Base-by-base conservation (phyloP, 2,329 filamentous ascomycete genomes). In the Zymoseptoria passerinii region DNA sequence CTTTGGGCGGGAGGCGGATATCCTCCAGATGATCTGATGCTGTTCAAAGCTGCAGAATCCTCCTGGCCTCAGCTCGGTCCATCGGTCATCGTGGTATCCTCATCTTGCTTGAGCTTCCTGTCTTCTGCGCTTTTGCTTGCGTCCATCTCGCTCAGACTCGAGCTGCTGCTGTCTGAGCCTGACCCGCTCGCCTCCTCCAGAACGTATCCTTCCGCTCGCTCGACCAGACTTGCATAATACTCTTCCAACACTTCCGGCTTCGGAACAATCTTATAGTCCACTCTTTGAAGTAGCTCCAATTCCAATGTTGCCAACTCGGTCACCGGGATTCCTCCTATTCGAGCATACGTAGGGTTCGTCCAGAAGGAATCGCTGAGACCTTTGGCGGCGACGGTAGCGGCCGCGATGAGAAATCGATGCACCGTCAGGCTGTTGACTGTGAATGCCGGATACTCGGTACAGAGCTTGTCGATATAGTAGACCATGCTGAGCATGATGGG, bases 401-500 rank as follows among this genome's bases (percentile, higher is more conserved):
- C 91, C 1, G 92, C 94, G 65, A 99, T 99, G 8, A 99, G 82
- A 70, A 97, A 99, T 8, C 94, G 91, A 76, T 99, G 94, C 2
- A 99, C 92, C 0, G 94, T 99, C 19, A 99, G 80, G 52, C 90
- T 96, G 71, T 92, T 96, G 66, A 99, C 95, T 28, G 92, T 96
- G 73, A 99, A 99, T 52, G 92, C 89, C 2, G 90, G 88, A 72
- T 96, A 99, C 59, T 95, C 80, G 9, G 89, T 87, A 74, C 92
- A 99, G 20, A 99, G 81, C 29, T 91, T 87, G 75, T 99, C 94
- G 68, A 99, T 97, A 70, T 97, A 99, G 72, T 95, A 99, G 58
- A 99, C 94, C 90, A 99, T 97, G 66, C 92, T 94, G 40, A 99
- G 83, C n/a, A 99, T 81, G 54, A 99, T 87, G 0, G 94, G 92